Base-by-base conservation (phyloP, 2,329 filamentous ascomycete genomes). In the Aspergillus novofumigatus region DNA sequence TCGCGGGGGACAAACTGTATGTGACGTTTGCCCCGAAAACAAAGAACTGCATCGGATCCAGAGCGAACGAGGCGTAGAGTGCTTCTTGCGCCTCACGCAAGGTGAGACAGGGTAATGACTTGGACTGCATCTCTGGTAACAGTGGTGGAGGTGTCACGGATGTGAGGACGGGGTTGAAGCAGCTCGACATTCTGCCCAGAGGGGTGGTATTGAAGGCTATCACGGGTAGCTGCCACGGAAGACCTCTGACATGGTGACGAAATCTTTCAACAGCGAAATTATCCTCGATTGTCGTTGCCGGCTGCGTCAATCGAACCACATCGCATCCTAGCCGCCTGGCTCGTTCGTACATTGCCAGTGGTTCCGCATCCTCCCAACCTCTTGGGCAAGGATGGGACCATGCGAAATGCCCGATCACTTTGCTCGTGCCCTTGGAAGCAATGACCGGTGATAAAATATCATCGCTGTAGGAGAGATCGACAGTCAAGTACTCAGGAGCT, bases 1-100 rank as follows among this genome's bases (percentile, higher is more conserved):
- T 92, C 6, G 86, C 86, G 1, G 89, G 89, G 0, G 89, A 91
- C 55, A 92, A 71, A 68, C 86, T 91, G 74, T 89, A 90, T 51
- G 81, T 83, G 9, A 89, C 84, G 55, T 86, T 86, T 54, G 83
- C 86, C n/a, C 89, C 89, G 52, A 91, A 83, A 35, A 92, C 86
- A 63, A 88, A 89, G 54, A 90, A 85, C 51, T 86, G 84, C 79
- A 92, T 85, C 0, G 86, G 80, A 44, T 91, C 86, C 52, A 86
- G 83, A 1, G 87, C 78, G 57, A 88, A 89, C 1, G 84, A 86
- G 3, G 84, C 79, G 65, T 86, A 90, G 0, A 91, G 78, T 1
- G 87, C 84, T 59, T 82, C 75, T 5, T 87, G 88, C 0, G 86
- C 83, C 58, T 89, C 82, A 9, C 80, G 74, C 0, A 86, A 80